These are phyloP conservation scores for Beauveria asiatica DNA, from an alignment of 2,329 filamentous ascomycete species.

Conservation along the genomic window DNA sequence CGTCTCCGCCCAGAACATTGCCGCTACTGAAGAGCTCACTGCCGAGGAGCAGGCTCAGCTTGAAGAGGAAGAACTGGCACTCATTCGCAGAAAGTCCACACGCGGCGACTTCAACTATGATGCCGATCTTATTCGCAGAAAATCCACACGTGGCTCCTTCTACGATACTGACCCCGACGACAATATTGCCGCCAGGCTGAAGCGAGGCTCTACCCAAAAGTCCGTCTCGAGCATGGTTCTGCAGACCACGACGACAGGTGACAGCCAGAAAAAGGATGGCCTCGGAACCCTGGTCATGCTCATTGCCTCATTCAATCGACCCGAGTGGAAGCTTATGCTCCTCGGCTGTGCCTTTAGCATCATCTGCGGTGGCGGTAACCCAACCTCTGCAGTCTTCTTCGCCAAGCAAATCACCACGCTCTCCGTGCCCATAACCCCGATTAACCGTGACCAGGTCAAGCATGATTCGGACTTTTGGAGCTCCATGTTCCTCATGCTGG, in stretches of 20 bases:
- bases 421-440: conserved; percentile 41
- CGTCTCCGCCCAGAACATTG: conserved; percentile 81
- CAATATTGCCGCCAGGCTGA: conserved; percentile 48
- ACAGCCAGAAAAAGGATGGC: conserved; percentile 51
- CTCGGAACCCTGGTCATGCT: conserved; percentile 71
- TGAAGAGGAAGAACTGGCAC: conserved; percentile 40
- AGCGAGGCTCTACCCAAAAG: conserved; percentile 45
- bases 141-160: conserved; percentile 31
- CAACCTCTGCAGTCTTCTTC: conserved; percentile 66
- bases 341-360: conserved; percentile 64
- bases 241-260: conserved; percentile 38
- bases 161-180: conserved; percentile 53
- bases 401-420: conserved; percentile 76
- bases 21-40: conserved; percentile 46
- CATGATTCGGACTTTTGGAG: conserved; percentile 77
- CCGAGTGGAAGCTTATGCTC: conserved; percentile 64
- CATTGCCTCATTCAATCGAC: conserved; percentile 69
- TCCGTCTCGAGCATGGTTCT: conserved; percentile 65
- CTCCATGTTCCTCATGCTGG: conserved; percentile 81
- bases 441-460: conserved; percentile 48
- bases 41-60: conserved; percentile 42
- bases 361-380: conserved; percentile 75
- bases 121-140: conserved; percentile 35
- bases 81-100: conserved; percentile 39
- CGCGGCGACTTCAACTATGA: conserved; percentile 28